Percentiles rank a stretch among this genome's conserved stretches.
phyloP scores from a whole-genome alignment of 306 rosid species.

The Carpinus viminea region DNA sequence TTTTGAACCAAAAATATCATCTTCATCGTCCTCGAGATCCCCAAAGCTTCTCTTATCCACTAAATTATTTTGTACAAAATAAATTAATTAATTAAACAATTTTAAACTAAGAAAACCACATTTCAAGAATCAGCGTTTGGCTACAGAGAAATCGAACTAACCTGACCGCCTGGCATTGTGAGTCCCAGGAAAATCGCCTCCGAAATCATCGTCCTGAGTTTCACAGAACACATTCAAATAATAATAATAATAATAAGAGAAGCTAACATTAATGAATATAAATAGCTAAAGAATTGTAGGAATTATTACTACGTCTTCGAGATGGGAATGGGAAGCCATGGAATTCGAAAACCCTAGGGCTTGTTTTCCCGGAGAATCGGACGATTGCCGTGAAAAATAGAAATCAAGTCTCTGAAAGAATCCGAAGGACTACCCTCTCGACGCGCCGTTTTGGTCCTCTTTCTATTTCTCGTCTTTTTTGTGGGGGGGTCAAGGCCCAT shows the following conservation, averaged over 20 bases:
- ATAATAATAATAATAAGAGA: neutral
- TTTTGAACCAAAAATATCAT: slow-evolving; percentile 58
- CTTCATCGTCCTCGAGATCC: slow-evolving; percentile 64
- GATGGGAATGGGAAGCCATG: slow-evolving; percentile 45
- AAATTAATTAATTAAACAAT: neutral
- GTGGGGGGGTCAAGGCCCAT: neutral
- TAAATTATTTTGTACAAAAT: slow-evolving; percentile 17
- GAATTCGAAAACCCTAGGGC: slow-evolving; percentile 26
- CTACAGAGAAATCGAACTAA: slow-evolving; percentile 15
- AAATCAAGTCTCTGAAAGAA: neutral
- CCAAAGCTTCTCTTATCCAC: slow-evolving; percentile 71
- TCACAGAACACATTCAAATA: slow-evolving; percentile 11
- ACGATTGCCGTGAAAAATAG: neutral
- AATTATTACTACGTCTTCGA: slow-evolving; percentile 39
- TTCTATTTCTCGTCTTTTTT: no score
- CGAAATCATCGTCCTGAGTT: slow-evolving; percentile 80
- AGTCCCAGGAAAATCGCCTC: slow-evolving; percentile 59
- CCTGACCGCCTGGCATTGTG: slow-evolving; percentile 53
- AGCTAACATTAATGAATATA: neutral
- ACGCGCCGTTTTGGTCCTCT: slow-evolving; percentile 1
- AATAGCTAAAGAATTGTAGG: neutral
- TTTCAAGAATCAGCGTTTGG: slow-evolving; percentile 7
- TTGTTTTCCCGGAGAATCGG: neutral
- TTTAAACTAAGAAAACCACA: neutral
- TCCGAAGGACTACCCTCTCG: neutral